phyloP scores from a whole-genome alignment of 2,329 filamentous ascomycete species.

The Ramularia endophylla region DNA sequence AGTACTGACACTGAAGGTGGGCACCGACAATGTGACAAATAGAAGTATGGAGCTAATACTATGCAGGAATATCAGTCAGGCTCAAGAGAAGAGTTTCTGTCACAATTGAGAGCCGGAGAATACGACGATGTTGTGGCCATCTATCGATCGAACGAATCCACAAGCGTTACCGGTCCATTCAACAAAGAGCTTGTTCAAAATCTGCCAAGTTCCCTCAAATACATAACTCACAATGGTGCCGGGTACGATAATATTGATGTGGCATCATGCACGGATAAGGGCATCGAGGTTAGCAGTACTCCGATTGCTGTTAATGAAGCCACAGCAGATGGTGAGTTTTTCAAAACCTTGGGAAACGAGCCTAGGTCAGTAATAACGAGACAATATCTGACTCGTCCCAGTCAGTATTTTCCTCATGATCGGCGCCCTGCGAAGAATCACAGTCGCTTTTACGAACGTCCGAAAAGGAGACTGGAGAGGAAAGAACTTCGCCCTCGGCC shows the following conservation, averaged over 20 bases:
- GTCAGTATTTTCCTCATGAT: conserved; percentile 46
- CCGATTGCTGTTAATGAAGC: conserved; percentile 47
- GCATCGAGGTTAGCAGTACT: conserved; percentile 42
- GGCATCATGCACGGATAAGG: conserved; percentile 27
- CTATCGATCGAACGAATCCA: conserved; percentile 55
- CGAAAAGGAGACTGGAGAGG: conserved; percentile 43
- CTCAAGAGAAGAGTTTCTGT: conserved; percentile 50
- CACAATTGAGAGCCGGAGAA: conserved; percentile 48
- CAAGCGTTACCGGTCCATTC: conserved; percentile 41
- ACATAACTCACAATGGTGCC: conserved; percentile 41
- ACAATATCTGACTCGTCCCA: neutral
- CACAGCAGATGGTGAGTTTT: conserved; percentile 34
- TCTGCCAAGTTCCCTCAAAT: conserved; percentile 39
- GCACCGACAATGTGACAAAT: too few species aligned
- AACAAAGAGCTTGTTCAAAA: conserved; percentile 39
- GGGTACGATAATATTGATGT: conserved; percentile 35
- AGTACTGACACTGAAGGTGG: conserved; percentile 29
- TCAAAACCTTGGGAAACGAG: too few species aligned
- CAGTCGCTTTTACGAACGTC: conserved; percentile 42
- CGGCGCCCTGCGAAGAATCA: conserved; percentile 46
- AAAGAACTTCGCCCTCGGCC: conserved; percentile 41
- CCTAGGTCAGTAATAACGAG: too few species aligned
- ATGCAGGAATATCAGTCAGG: conserved; percentile 49
- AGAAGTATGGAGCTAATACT: conserved; percentile 1
- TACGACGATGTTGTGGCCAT: conserved; percentile 52